phyloP scores from a whole-genome alignment of 257 asterid genomes.

The Anisodus acutangulus region DNA sequence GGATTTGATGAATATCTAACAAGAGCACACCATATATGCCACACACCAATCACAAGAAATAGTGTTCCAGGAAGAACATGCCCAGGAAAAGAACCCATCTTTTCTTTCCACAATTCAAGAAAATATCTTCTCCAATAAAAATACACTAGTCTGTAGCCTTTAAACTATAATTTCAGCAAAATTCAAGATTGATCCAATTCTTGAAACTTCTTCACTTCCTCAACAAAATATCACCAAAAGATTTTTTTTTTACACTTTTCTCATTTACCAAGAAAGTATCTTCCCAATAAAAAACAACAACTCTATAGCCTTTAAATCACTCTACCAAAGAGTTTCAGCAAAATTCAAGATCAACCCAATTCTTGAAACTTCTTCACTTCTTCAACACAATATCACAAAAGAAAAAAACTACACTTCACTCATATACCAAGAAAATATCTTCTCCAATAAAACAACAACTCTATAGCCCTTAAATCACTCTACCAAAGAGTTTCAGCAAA shows the following conservation, averaged over 20 bases:
- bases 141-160: neutral
- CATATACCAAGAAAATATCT: neutral
- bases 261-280: neutral
- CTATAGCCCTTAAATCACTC: neutral
- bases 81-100: slow-evolving; percentile 94
- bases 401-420: neutral
- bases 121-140: neutral
- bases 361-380: neutral
- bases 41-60: slow-evolving; percentile 77
- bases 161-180: neutral
- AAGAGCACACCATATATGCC: slow-evolving; percentile 90
- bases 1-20: slow-evolving; percentile 71
- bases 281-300: neutral
- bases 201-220: neutral
- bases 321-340: slow-evolving; percentile 10
- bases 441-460: neutral
- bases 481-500: neutral
- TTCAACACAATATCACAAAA: slow-evolving; percentile 22
- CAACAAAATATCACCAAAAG: slow-evolving; percentile 15
- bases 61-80: slow-evolving; percentile 94
- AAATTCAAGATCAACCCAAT: neutral
- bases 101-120: slow-evolving; percentile 18
- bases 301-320: neutral
- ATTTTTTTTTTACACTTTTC: neutral
- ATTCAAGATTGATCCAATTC: slow-evolving; percentile 2